These are phyloP conservation scores for Fonsecaea monophora DNA, from an alignment of 2,329 filamentous ascomycete genomes.

Conservation along the genomic window DNA sequence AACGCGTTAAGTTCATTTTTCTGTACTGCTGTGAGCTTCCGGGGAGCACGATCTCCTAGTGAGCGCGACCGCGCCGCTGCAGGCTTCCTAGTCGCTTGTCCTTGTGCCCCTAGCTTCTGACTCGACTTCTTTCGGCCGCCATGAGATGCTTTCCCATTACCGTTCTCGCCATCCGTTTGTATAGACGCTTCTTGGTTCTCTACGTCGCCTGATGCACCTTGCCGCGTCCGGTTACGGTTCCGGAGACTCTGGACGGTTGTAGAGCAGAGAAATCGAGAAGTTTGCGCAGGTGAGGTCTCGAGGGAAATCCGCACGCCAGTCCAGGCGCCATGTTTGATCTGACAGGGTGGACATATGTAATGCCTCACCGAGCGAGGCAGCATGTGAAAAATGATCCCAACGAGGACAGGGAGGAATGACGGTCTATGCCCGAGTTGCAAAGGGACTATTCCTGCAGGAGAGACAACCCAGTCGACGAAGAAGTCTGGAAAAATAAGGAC, in stretches of 20 bases:
- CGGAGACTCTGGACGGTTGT: slow-evolving; percentile 1
- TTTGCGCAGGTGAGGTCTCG: not conserved
- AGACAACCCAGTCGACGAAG: not conserved
- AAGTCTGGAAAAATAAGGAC: not conserved
- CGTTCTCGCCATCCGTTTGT: not conserved
- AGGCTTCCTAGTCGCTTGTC: not conserved
- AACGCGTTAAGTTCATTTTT: slow-evolving; percentile 8
- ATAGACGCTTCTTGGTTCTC: not conserved
- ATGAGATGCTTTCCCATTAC: not conserved
- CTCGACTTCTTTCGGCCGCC: not conserved
- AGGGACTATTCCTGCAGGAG: not conserved
- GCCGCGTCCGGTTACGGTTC: not conserved
- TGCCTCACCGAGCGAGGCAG: slow-evolving; percentile 27
- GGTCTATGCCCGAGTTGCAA: not conserved
- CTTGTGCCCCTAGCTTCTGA: not conserved
- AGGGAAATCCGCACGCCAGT: not conserved
- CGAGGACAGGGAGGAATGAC: not conserved
- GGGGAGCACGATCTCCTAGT: not conserved
- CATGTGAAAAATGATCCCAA: slow-evolving; percentile 23
- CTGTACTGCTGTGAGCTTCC: not conserved
- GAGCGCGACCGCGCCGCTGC: not conserved
- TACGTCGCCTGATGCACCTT: not conserved
- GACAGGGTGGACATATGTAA: slow-evolving; percentile 32
- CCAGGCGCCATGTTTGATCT: slow-evolving; percentile 8
- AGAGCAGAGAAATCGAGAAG: not conserved